These are phyloP conservation scores for Chondrostereum purpureum DNA, from an alignment of 1,284 basidiomycete species.

Conservation along the genomic window DNA sequence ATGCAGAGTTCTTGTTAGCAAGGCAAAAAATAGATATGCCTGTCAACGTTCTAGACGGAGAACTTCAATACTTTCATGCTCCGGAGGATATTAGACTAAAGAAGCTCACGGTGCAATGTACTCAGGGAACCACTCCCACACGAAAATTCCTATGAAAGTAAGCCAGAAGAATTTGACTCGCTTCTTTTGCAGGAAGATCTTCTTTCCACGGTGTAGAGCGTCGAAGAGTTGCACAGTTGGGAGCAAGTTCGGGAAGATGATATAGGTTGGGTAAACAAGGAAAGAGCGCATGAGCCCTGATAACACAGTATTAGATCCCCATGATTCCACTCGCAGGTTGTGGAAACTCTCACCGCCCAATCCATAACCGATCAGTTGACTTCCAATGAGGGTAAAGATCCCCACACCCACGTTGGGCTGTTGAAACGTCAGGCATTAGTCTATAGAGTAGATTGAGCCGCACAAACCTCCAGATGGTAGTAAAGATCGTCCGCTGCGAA, in stretches of 20 bases:
- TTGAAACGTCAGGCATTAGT: background rate
- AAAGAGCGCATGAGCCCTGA: background rate
- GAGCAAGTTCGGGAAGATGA: constrained; percentile 4
- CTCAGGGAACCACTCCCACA: constrained; percentile 36
- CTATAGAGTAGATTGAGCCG: background rate
- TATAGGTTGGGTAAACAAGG: constrained; percentile 1
- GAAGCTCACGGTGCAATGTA: constrained; percentile 9
- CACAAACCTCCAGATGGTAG: background rate
- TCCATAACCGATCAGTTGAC: constrained; percentile 36
- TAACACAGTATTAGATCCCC: background rate
- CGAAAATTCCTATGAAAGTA: constrained; percentile 32
- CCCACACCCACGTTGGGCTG: constrained; percentile 10
- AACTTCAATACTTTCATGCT: too few species aligned
- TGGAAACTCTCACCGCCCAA: background rate
- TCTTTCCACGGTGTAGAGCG: constrained; percentile 1
- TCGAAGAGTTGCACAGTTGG: constrained; percentile 16
- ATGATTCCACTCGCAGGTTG: background rate
- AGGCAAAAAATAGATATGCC: background rate
- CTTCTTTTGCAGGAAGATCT: constrained; percentile 21
- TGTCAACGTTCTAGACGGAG: too few species aligned
- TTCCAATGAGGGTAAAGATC: constrained; percentile 24
- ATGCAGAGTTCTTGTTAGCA: background rate
- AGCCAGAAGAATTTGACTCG: constrained; percentile 37
- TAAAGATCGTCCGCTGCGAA: background rate
- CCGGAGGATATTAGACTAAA: too few species aligned